These are phyloP conservation scores for Musa acuminata DNA, from an alignment of 176 grass and related monocot species.

Conservation along the genomic window DNA sequence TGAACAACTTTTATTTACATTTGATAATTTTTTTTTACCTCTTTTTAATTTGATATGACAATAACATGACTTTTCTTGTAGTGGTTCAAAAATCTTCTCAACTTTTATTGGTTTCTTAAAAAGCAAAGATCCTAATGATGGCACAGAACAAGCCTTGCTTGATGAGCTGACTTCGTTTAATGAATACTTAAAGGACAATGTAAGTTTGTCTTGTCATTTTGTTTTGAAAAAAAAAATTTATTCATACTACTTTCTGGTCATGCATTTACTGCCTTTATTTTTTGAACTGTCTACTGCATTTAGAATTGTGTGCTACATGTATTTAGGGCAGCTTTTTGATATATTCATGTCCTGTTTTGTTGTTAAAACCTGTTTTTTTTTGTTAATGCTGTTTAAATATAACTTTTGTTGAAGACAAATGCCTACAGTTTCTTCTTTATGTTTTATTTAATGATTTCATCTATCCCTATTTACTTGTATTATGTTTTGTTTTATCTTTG, in stretches of 20 bases:
- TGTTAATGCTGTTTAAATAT: no score
- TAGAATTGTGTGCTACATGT: neutral
- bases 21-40: neutral
- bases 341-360: no score
- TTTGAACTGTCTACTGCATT: neutral
- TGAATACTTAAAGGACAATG: slow-evolving; percentile 75
- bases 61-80: slow-evolving; percentile 20
- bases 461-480: neutral
- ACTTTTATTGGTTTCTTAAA: slow-evolving; percentile 85
- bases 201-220: slow-evolving; percentile 30
- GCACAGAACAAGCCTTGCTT: slow-evolving; percentile 58
- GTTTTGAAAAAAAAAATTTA: neutral
- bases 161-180: slow-evolving; percentile 54
- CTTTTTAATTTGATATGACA: neutral
- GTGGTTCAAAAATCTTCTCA: slow-evolving; percentile 88
- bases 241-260: neutral
- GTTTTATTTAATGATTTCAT: neutral
- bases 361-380: no score
- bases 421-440: no score
- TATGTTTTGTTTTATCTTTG: neutral
- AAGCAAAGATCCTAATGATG: slow-evolving; percentile 74
- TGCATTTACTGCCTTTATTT: neutral
- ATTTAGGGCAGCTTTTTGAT: neutral
- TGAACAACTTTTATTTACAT: no score
- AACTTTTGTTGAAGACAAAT: no score